phyloP scores from a whole-genome alignment of 2,329 filamentous ascomycete genomes.

The Myriosclerotinia curreyana region DNA sequence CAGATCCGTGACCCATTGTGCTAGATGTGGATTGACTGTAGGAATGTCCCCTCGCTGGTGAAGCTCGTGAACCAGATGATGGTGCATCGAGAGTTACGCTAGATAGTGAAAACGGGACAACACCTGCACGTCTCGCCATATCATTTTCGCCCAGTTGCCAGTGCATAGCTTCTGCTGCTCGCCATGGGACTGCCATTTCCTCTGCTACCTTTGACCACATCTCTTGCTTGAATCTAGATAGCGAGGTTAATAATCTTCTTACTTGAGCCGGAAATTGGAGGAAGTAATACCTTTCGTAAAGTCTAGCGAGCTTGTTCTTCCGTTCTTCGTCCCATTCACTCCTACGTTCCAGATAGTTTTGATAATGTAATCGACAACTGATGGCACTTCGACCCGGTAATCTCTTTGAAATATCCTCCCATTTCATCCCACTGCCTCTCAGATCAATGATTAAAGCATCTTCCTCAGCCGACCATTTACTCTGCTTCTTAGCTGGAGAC shows the following conservation, averaged over 20 bases:
- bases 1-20: slow-evolving; percentile 25
- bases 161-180: slow-evolving; percentile 95
- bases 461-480: slow-evolving; percentile 93
- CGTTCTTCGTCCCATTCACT: slow-evolving; percentile 97
- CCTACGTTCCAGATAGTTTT: slow-evolving; percentile 91
- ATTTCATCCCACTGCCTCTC: slow-evolving; percentile 89
- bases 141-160: slow-evolving; percentile 93
- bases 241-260: slow-evolving; percentile 23
- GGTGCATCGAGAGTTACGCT: slow-evolving; percentile 50
- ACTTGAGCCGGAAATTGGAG: neutral
- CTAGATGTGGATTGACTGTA: slow-evolving; percentile 36
- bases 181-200: slow-evolving; percentile 93
- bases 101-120: slow-evolving; percentile 76
- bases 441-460: slow-evolving; percentile 92
- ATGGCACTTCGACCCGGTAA: slow-evolving; percentile 89
- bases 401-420: slow-evolving; percentile 94
- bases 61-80: slow-evolving; percentile 44
- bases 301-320: slow-evolving; percentile 90
- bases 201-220: slow-evolving; percentile 97
- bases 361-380: slow-evolving; percentile 90
- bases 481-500: slow-evolving; percentile 86
- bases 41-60: slow-evolving; percentile 41
- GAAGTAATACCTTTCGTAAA: slow-evolving; percentile 79
- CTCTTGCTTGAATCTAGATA: slow-evolving; percentile 81
- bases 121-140: slow-evolving; percentile 89